phyloP scores from a whole-genome alignment of 768 basidiomycete genomes.

The Asterophora parasitica region DNA sequence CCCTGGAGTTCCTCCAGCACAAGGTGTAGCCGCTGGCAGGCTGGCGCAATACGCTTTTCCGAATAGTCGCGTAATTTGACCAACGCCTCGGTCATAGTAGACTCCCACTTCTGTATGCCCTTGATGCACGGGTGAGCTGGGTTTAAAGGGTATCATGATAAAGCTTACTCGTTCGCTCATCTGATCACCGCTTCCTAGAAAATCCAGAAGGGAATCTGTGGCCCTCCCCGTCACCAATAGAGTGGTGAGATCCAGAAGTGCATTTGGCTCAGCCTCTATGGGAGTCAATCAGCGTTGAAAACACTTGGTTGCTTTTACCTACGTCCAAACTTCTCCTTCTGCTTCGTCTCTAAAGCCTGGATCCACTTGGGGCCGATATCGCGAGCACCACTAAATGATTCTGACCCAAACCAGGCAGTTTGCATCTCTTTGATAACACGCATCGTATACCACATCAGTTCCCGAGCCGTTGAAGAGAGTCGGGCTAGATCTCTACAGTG shows the following conservation, averaged over 20 bases:
- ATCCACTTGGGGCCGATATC: slow-evolving; percentile 74
- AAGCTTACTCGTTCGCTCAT: slow-evolving; percentile 73
- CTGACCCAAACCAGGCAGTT: slow-evolving; percentile 67
- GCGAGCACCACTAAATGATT: slow-evolving; percentile 60
- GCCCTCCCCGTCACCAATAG: slow-evolving; percentile 67
- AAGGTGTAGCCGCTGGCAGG: slow-evolving; percentile 72
- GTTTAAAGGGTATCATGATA: slow-evolving; percentile 7
- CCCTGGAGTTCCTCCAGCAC: slow-evolving; percentile 75
- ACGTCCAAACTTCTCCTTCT: slow-evolving; percentile 67
- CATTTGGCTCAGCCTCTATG: slow-evolving; percentile 55
- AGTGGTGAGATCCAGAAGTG: slow-evolving; percentile 66
- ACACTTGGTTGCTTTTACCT: slow-evolving; percentile 21
- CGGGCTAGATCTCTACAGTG: slow-evolving; percentile 65
- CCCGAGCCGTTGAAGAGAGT: slow-evolving; percentile 63
- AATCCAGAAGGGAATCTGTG: slow-evolving; percentile 69
- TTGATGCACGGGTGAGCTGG: slow-evolving; percentile 28
- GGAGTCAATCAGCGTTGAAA: slow-evolving; percentile 7
- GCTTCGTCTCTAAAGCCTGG: slow-evolving; percentile 55
- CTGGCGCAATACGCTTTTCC: slow-evolving; percentile 65
- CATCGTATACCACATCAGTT: slow-evolving; percentile 67
- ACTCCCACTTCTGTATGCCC: slow-evolving; percentile 83
- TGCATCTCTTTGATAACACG: slow-evolving; percentile 72
- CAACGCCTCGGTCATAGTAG: slow-evolving; percentile 64
- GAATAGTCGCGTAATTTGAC: slow-evolving; percentile 69
- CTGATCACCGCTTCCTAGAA: slow-evolving; percentile 71